A percentile compares a stretch with the other conserved stretches of the same genome.
Evolutionary conservation across 495 filamentous ascomycete genomes (phyloP).

Genomic region (Amphirosellinia nigrospora): DNA sequence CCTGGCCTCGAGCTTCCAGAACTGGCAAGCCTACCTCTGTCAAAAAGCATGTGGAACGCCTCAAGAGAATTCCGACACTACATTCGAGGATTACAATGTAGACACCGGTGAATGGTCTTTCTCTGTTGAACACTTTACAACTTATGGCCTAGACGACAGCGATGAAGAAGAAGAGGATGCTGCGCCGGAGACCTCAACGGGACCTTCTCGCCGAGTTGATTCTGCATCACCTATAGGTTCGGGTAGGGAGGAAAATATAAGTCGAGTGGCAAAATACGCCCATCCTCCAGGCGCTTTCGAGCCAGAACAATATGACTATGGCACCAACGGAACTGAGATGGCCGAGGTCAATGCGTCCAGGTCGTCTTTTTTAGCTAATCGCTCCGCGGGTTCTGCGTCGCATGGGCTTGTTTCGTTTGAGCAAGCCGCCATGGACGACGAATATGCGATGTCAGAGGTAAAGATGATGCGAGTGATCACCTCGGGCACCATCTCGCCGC

Average conservation of each 20-base stretch:
- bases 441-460: slow-evolving; percentile 73
- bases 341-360: slow-evolving; percentile 44
- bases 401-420: slow-evolving; percentile 69
- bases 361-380: slow-evolving; percentile 90
- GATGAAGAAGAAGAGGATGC: slow-evolving; percentile 70
- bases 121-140: slow-evolving; percentile 91
- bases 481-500: slow-evolving; percentile 68
- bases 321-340: slow-evolving; percentile 53
- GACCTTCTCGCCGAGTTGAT: background rate
- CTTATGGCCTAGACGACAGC: slow-evolving; percentile 89
- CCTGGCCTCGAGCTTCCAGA: slow-evolving; percentile 76
- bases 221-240: slow-evolving; percentile 25
- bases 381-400: slow-evolving; percentile 81
- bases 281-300: slow-evolving; percentile 81
- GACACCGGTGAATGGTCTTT: slow-evolving; percentile 89
- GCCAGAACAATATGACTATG: slow-evolving; percentile 53
- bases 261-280: slow-evolving; percentile 73
- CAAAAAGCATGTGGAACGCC: slow-evolving; percentile 80
- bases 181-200: slow-evolving; percentile 38
- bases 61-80: slow-evolving; percentile 79
- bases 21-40: slow-evolving; percentile 59
- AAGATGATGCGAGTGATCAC: slow-evolving; percentile 80
- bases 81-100: slow-evolving; percentile 77
- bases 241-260: slow-evolving; percentile 78
- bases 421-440: slow-evolving; percentile 69